A percentile compares a stretch with the other conserved stretches of the same genome.
phyloP scores from a whole-genome alignment of 2,329 filamentous ascomycete genomes.

The Sphaerulina musiva region DNA sequence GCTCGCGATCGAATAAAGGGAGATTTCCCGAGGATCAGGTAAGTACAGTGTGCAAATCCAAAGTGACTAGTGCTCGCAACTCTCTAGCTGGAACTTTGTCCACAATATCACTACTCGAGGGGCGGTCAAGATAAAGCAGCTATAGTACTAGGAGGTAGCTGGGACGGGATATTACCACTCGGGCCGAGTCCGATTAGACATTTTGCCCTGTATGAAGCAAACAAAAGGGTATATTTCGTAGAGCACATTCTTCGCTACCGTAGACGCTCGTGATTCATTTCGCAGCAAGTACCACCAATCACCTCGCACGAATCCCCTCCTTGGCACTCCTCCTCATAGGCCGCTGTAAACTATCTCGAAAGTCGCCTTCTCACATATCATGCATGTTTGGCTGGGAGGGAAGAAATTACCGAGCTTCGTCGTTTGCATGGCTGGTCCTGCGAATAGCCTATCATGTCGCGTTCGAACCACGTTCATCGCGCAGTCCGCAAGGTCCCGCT shows the following conservation, averaged over 20 bases:
- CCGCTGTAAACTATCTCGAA: slow-evolving; percentile 19
- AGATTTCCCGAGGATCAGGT: no score
- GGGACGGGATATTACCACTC: no score
- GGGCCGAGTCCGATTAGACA: neutral
- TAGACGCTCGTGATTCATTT: slow-evolving; percentile 1
- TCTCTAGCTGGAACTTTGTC: no score
- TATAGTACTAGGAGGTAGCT: no score
- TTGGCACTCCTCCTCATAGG: neutral
- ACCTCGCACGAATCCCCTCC: neutral
- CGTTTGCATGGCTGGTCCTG: slow-evolving; percentile 6
- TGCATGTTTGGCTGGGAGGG: slow-evolving; percentile 5
- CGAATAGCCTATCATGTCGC: slow-evolving; percentile 12
- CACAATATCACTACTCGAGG: no score
- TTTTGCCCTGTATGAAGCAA: neutral
- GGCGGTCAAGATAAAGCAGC: no score
- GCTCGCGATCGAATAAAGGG: no score
- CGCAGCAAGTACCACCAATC: neutral
- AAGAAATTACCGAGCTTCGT: slow-evolving; percentile 5
- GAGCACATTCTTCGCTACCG: neutral
- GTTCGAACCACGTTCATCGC: slow-evolving; percentile 11
- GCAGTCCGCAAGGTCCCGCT: slow-evolving; percentile 10
- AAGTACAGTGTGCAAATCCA: no score
- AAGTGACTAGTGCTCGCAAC: no score
- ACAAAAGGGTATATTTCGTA: slow-evolving; percentile 4
- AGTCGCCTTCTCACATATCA: slow-evolving; percentile 10